Evolutionary conservation across 2,329 filamentous ascomycete genomes (phyloP), one percentile per base, ranked within the genome.

Genomic region (Paraconiothyrium sp.): DNA sequence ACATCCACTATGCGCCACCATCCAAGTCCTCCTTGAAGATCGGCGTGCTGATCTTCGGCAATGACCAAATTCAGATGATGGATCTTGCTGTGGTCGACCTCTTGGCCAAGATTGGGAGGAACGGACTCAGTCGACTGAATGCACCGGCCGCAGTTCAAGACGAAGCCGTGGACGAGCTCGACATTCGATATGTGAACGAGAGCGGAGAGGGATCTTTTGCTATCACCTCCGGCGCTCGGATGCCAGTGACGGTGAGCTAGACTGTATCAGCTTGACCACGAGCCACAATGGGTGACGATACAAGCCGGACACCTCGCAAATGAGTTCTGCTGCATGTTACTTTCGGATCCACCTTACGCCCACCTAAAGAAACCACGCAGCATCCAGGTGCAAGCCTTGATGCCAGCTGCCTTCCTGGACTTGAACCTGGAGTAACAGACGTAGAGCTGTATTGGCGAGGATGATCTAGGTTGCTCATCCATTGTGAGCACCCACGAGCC

Each of bases 171-270:
- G 75, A 78, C 58, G 75, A 77, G 55, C 61, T 78, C 37, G 75
- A 78, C 60, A 73, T 78, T 63, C 74, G 74, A 57, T 78, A 76
- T 65, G 70, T 78, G 66, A 77, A 67, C 62, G 70, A 74, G 71
- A 77, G 67, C 58, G 75, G 76, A 67, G 73, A 75, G 60, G 75
- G 75, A 47, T 73, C 74, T 46, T 77, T 76, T 64, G 64, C 73
- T 58, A 66, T 77, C 67, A 76, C 76, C 55, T 73, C 73, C 66
- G 73, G 73, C 60, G 67, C 71, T 57, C 72, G 75, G 54, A 76
- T 78, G 67, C 73, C 74, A 65, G 73, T 76, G 61, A 78, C 76
- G 74, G 76, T 78, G 72, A 77, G 74, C 71, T 73, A 67, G 60
- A 67, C 67, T 69, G 61, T 62, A 52, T 48, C 60, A 68, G 64